Percentiles rank a stretch among this genome's conserved stretches.
phyloP scores from a whole-genome alignment of 352 stramenopile genomes.

The Globisporangium sylvaticum region DNA sequence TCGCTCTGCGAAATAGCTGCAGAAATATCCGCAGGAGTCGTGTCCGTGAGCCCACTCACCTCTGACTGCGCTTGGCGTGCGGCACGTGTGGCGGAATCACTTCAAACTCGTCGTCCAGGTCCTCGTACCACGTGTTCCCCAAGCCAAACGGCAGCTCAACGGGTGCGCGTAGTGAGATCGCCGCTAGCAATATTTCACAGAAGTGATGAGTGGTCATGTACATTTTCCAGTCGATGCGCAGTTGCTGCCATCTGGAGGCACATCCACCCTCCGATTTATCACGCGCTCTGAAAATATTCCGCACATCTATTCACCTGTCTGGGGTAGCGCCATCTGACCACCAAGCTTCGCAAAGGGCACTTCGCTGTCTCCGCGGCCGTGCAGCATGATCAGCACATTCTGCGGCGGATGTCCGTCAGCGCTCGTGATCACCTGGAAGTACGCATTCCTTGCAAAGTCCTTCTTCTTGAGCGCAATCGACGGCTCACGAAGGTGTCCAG shows the following conservation, averaged over 20 bases:
- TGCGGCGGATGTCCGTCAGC: conserved; percentile 25
- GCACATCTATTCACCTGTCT: conserved; percentile 71
- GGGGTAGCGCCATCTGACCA: conserved; percentile 50
- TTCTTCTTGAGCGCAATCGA: conserved; percentile 16
- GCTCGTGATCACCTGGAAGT: conserved; percentile 27
- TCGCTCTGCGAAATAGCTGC: too few species aligned
- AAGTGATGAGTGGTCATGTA: too few species aligned
- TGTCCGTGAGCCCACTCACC: conserved; percentile 9
- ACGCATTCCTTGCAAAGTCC: conserved; percentile 13
- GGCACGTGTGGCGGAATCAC: conserved; percentile 35
- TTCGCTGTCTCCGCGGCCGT: conserved; percentile 58
- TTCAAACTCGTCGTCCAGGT: conserved; percentile 46
- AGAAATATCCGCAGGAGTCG: not conserved
- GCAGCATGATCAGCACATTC: conserved; percentile 60
- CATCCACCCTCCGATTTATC: too few species aligned
- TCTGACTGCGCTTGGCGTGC: conserved; percentile 39
- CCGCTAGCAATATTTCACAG: too few species aligned
- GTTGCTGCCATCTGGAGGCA: too few species aligned
- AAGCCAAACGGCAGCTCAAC: conserved; percentile 52
- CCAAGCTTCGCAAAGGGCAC: conserved; percentile 45
- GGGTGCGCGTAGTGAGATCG: conserved; percentile 48
- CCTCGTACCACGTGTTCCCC: conserved; percentile 49
- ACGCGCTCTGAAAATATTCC: too few species aligned
- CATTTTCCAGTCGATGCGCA: too few species aligned
- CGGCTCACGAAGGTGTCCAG: conserved; percentile 1